Conservation (phyloP, 2,329 filamentous ascomycete genomes). For the Metarhizium album region DNA sequence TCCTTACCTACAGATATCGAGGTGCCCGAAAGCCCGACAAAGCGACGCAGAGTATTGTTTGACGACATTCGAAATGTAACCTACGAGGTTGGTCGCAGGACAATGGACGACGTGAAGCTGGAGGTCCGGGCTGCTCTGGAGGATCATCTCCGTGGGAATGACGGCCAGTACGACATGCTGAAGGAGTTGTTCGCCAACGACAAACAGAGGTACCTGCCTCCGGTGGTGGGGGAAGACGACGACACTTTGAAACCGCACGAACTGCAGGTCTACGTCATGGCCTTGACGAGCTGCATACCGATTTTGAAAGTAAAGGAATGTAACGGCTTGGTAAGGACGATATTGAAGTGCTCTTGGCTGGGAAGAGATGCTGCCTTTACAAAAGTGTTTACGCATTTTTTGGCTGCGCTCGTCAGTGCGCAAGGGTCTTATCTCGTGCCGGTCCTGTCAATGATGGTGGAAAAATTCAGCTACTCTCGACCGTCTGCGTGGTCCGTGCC, state of each 20-base stretch:
- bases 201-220: constrained; percentile 28
- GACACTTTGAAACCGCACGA: constrained; percentile 42
- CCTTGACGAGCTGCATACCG: constrained; percentile 51
- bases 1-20: constrained; percentile 26
- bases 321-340: constrained; percentile 44
- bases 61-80: constrained; percentile 47
- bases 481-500: constrained; percentile 35
- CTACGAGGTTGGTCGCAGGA: constrained; percentile 41
- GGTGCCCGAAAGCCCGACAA: constrained; percentile 32
- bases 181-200: constrained; percentile 48
- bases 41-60: constrained; percentile 47
- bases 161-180: constrained; percentile 50
- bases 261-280: constrained; percentile 49
- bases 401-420: constrained; percentile 66
- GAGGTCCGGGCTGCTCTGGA: constrained; percentile 47
- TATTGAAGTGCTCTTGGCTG: constrained; percentile 54
- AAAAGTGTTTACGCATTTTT: constrained; percentile 55
- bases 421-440: constrained; percentile 67
- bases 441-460: constrained; percentile 71
- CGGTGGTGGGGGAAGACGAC: constrained; percentile 33
- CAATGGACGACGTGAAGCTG: constrained; percentile 43
- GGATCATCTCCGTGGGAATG: constrained; percentile 43
- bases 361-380: constrained; percentile 55
- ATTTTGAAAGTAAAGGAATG: constrained; percentile 48
- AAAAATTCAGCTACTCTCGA: constrained; percentile 54